Base-by-base conservation (phyloP, 805 yeast genomes). In the Saccharomycodes ludwigii region DNA sequence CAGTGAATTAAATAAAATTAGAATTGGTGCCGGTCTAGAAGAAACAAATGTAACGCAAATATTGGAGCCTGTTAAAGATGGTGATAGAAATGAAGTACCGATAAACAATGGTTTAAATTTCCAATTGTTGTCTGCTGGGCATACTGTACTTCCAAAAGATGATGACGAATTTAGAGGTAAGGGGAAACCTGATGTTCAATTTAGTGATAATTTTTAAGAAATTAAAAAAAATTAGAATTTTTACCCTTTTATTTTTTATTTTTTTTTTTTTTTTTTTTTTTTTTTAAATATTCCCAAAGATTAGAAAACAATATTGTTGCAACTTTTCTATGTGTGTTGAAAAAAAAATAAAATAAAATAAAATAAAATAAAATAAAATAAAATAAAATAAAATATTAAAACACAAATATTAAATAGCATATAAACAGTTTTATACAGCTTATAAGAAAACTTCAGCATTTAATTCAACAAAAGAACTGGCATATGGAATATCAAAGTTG, bases 391-490 rank as follows among this genome's bases (percentile, higher is more conserved):
- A n/a, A n/a, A n/a, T n/a, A n/a, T n/a, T n/a, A n/a, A n/a, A n/a
- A n/a, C n/a, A n/a, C n/a, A 20, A 8, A 20, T 20, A 11, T 20
- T 9, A 20, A 20, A 8, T 20, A 9, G 22, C 22, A 9, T 20
- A 20, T 20, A 11, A 11, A 11, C 22, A 20, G 11, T 9, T 20
- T 8, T 20, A 20, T 11, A 20, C 11, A 20, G 19, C 19, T 48
- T 63, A 83, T 58, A 85, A 70, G 65, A 88, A 88, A 34, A 75
- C 79, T 62, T 85, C 91, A 33, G 91, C 75, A 51, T 88, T 79
- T 40, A 91, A 67, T 65, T 91, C 99, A 38, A 86, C 88, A 36
- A 78, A 68, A 20, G 95, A 79, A 36, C 86, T 94, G 46, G 95
- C 95, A 48, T 77, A 83, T 32, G 96, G 95, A 40, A 91, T 72